Evolutionary conservation across 805 yeast genomes (phyloP), one percentile per base, ranked within the genome.

Genomic region (Dipodascus albidus): DNA sequence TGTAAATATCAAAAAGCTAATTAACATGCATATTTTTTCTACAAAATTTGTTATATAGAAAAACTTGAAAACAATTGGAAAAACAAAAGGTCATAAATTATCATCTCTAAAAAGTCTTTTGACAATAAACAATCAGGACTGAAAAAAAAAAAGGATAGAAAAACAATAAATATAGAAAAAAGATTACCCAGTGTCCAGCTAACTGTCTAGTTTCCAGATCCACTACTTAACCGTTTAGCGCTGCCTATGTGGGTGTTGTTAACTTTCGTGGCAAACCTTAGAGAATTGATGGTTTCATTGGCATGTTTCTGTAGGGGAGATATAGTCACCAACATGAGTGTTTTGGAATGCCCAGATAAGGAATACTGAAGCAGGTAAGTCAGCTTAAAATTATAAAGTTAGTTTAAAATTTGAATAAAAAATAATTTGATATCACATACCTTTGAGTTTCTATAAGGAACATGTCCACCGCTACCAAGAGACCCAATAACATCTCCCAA

Each of bases 241-340:
- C 55, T 51, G 17, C 64, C 64, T 49, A 62, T 61, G 20, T 60
- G 63, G 8, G 64, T 61, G 49, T 58, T 60, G 41, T 63, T 62
- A 19, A 63, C 66, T 58, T 67, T 88, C 2, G 87, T 79, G 0
- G 98, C 98, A 74, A 91, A 91, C 51, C 97, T 72, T 50, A 93
- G 72, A 0, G 96, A 87, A 62, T 87, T 88, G 31, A 90, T 60
- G 1, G 96, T 85, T 64, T 93, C 99, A 59, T 74, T 78, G 44
- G 82, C 72, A 64, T 87, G 85, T 15, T 68, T 68, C 9, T 64
- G 65, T 50, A 77, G 69, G 2, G 96, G 89, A 0, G 96, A 85
- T 0, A 90, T 75, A 61, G 88, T 90, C 15, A 89, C 96, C 74
- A 91, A 85, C 96, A 91, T 89, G 55, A 91, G 72, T 0, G 96